Base-by-base conservation (phyloP, 306 rosid genomes). In the Corylus americana region DNA sequence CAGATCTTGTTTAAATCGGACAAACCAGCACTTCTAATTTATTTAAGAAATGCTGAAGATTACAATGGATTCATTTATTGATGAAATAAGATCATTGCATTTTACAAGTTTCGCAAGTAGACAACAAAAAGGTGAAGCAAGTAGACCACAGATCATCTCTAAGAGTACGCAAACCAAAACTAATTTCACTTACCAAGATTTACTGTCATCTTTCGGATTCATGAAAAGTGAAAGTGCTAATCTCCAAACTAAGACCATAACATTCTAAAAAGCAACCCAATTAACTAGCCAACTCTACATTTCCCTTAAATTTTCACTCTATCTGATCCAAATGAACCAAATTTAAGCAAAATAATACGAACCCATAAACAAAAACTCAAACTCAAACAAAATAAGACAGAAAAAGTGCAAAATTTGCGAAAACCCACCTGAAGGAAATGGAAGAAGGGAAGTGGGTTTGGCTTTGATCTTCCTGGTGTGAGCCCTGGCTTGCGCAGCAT, bases 361-460 rank as follows among this genome's bases (percentile, higher is more conserved):
- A 35, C 13, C 55, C 16, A 42, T 5, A 12, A 45, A 37, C 44
- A 49, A 81, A 16, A 45, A 71, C 3, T 31, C 1, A 27, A 63
- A 51, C 14, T 22, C 31, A 4, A 67, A 3, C 22, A 2, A 27
- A 27, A 27, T 5, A 5, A 31, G 27, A 27, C 17, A 31, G 57
- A 73, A 53, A 27, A 4, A 20, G 27, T 0, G 22, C 25, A 76
- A 13, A 16, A 7, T 25, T 12, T 35, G 51, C 59, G 44, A 45
- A 70, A 49, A 81, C n/a, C 39, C 18, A 82, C 87, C 83, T 78
- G 78, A 53, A 77, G 69, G 62, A 55, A 75, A 80, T 47, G 14
- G 69, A 70, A 31, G 35, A 31, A 47, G 10, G 66, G 39, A 73
- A 73, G 31, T 39, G 39, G 49, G 66, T 75, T 9, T 45, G 62